These are phyloP conservation scores for Orbilia brochopaga DNA, from an alignment of 2,329 filamentous ascomycete species.

Conservation along the genomic window DNA sequence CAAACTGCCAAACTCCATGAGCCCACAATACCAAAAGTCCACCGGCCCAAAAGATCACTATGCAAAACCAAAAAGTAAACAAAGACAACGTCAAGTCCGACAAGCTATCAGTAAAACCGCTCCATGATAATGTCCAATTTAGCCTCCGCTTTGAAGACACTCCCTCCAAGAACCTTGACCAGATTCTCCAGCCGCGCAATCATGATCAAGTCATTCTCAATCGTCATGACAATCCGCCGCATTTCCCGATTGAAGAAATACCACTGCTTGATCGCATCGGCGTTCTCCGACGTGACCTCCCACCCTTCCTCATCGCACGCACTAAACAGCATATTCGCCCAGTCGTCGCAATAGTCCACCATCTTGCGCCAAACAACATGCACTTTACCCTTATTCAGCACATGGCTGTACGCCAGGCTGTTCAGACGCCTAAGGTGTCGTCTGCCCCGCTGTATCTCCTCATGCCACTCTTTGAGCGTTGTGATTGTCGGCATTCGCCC, in stretches of 20 bases:
- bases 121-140: slow-evolving; percentile 21
- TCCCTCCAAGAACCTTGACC: slow-evolving; percentile 9
- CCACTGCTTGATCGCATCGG: slow-evolving; percentile 30
- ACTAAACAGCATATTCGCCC: slow-evolving; percentile 37
- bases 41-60: no score
- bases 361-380: slow-evolving; percentile 23
- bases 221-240: slow-evolving; percentile 7
- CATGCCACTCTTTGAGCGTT: slow-evolving; percentile 3
- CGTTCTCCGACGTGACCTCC: slow-evolving; percentile 13
- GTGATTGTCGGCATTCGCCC: neutral
- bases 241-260: slow-evolving; percentile 32
- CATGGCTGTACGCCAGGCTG: slow-evolving; percentile 19
- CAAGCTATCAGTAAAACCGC: neutral
- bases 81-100: neutral
- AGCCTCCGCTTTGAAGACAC: slow-evolving; percentile 24
- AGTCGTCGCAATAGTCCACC: slow-evolving; percentile 17
- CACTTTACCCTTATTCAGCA: slow-evolving; percentile 33
- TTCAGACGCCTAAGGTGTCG: slow-evolving; percentile 12
- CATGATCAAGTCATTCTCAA: slow-evolving; percentile 34
- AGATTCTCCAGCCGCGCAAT: slow-evolving; percentile 32
- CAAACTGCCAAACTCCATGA: no score
- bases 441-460: neutral
- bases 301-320: slow-evolving; percentile 10
- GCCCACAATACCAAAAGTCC: no score
- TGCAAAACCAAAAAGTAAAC: neutral